Percentiles rank a stretch among this genome's conserved stretches.
Evolutionary conservation across 2,329 filamentous ascomycete genomes (phyloP).

Genomic region (Penicillium sp.): DNA sequence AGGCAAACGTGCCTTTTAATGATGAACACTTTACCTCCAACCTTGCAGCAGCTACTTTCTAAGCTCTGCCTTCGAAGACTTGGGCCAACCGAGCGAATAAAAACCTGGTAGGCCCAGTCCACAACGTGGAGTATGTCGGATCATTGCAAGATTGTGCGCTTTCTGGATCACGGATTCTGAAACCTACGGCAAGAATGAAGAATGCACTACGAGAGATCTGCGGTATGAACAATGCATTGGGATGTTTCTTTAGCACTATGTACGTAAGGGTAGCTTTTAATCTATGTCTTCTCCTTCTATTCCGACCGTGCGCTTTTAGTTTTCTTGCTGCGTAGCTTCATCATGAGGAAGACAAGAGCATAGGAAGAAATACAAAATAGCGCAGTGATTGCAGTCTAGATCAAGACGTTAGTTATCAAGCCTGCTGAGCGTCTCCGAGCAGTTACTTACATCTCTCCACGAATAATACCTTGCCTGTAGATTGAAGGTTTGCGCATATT

Average conservation of each 20-base stretch:
- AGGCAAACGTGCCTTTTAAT: constrained; percentile 45
- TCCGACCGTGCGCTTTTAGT: constrained; percentile 40
- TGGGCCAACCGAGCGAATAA: too few relatives aligned
- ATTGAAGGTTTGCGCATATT: constrained; percentile 33
- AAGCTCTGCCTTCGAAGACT: not conserved
- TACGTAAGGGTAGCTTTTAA: too few relatives aligned
- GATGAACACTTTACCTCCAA: constrained; percentile 44
- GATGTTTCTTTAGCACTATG: too few relatives aligned
- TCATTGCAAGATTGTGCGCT: too few relatives aligned
- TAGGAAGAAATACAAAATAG: constrained; percentile 42
- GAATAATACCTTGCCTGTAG: constrained; percentile 30
- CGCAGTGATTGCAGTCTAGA: constrained; percentile 38
- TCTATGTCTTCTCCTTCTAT: constrained; percentile 5
- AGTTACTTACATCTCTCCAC: constrained; percentile 32
- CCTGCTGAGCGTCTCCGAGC: not conserved
- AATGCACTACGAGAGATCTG: too few relatives aligned
- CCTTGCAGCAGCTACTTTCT: constrained; percentile 36
- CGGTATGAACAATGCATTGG: too few relatives aligned
- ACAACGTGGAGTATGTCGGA: too few relatives aligned
- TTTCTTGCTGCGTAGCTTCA: constrained; percentile 46
- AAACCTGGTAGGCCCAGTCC: too few relatives aligned
- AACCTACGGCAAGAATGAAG: too few relatives aligned
- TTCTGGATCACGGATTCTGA: too few relatives aligned
- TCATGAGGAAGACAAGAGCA: constrained; percentile 42
- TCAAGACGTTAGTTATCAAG: not conserved